Evolutionary conservation across 805 yeast genomes (phyloP).

Genomic region (Saccharomycopsis guyanensis): DNA sequence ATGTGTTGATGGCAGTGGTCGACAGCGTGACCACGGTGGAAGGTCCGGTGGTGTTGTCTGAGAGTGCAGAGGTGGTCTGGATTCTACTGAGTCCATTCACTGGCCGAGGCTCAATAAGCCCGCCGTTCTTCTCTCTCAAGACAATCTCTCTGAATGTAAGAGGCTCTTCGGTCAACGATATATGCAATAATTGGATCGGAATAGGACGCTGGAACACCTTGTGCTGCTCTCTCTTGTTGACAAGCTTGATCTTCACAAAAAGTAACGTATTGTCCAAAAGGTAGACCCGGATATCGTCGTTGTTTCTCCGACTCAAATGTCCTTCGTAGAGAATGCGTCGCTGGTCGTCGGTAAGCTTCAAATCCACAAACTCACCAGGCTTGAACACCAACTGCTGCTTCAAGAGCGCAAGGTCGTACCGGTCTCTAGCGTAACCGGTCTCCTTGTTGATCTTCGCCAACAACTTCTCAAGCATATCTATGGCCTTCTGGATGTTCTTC

Average conservation of each 20-base stretch:
- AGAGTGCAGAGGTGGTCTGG: neutral
- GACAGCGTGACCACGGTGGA: neutral
- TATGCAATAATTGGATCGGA: conserved; percentile 67
- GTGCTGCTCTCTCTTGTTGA: conserved; percentile 84
- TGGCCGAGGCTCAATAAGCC: neutral
- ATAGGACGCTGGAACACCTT: conserved; percentile 87
- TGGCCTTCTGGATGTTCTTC: conserved; percentile 60
- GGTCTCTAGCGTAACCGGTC: conserved; percentile 88
- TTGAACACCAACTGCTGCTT: conserved; percentile 77
- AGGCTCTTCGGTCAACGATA: conserved; percentile 71
- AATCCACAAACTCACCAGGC: conserved; percentile 77
- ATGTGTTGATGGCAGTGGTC: neutral
- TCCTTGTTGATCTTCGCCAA: conserved; percentile 65
- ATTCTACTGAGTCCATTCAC: neutral
- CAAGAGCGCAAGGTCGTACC: conserved; percentile 80
- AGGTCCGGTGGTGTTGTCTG: neutral
- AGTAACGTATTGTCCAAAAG: conserved; percentile 81
- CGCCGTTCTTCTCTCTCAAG: conserved; percentile 29
- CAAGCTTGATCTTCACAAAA: conserved; percentile 77
- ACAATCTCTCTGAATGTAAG: conserved; percentile 44
- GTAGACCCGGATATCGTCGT: conserved; percentile 78
- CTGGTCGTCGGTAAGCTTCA: conserved; percentile 75
- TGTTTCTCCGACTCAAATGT: conserved; percentile 63
- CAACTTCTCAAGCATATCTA: conserved; percentile 66
- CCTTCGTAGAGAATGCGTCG: conserved; percentile 76